Evolutionary conservation across 352 stramenopile species (phyloP).

Genomic region (Phytophthora ramorum): DNA sequence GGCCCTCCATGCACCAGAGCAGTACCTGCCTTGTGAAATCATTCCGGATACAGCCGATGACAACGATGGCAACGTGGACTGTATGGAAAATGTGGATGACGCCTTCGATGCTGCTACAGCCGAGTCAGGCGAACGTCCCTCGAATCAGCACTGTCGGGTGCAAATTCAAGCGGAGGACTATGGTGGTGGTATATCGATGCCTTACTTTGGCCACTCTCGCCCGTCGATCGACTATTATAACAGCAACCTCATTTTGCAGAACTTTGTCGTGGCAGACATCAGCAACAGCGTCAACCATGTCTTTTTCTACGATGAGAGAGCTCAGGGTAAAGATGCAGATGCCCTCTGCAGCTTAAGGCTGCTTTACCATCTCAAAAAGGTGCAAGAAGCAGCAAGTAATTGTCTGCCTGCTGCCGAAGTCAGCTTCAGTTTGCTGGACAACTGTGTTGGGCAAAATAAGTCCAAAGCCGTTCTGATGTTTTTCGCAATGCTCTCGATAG

Average conservation of each 20-base stretch:
- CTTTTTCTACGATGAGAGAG: constrained; percentile 8
- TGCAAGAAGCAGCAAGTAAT: not conserved
- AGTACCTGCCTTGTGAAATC: not conserved
- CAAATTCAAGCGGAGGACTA: constrained; percentile 17
- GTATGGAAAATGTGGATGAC: not conserved
- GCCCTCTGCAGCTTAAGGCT: constrained; percentile 2
- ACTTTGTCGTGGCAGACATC: constrained; percentile 18
- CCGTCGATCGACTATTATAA: constrained; percentile 18
- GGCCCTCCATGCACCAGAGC: constrained; percentile 10
- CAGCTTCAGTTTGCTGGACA: constrained; percentile 9
- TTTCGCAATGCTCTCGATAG: constrained; percentile 8
- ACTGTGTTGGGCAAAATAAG: constrained; percentile 23
- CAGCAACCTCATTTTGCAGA: constrained; percentile 20
- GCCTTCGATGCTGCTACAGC: no score
- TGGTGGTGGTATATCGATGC: constrained; percentile 14
- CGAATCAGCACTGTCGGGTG: not conserved
- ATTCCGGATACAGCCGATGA: constrained; percentile 11
- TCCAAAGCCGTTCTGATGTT: constrained; percentile 17
- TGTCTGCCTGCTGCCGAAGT: constrained; percentile 6
- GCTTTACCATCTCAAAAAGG: not conserved
- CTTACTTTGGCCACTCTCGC: constrained; percentile 7
- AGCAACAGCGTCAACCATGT: constrained; percentile 9
- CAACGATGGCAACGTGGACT: not conserved
- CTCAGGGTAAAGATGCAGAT: constrained; percentile 5
- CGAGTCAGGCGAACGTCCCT: not conserved